Evolutionary conservation across 1,284 basidiomycete genomes (phyloP), one percentile per base, ranked within the genome.

Genomic region (Amylostereum areolatum): DNA sequence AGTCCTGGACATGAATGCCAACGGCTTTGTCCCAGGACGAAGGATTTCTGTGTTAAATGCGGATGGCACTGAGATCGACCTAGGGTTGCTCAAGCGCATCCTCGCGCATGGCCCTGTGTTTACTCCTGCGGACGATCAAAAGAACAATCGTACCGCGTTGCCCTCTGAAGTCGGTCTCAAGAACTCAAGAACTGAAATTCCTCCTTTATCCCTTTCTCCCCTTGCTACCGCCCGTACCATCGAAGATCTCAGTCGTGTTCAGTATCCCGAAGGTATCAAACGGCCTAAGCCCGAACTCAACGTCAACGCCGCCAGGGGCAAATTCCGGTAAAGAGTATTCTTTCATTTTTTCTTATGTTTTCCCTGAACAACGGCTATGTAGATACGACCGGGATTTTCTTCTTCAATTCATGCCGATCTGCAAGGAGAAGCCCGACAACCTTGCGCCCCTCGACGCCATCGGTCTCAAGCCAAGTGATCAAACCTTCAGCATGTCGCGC

Each of bases 341-440:
- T n/a, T n/a, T n/a, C n/a, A n/a, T n/a, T n/a, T n/a, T n/a, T n/a
- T n/a, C n/a, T n/a, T n/a, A n/a, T n/a, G n/a, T n/a, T n/a, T n/a
- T n/a, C n/a, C n/a, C n/a, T n/a, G n/a, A n/a, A n/a, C n/a, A n/a
- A n/a, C n/a, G n/a, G n/a, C n/a, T n/a, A n/a, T n/a, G n/a, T 41
- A 90, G 95, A 60, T 99, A 99, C 68, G 94, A 98, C 68, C 92
- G 96, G 45, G 92, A 96, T 41, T 99, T 99, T 82, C 77, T 99
- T 30, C 71, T 99, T 55, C 97, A 99, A 65, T 99, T 99, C 74
- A 97, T 97, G 92, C 73, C 74, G 36, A 74, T 97, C 50, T 99
- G 94, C 77, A 91, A 86, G 67, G 95, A 97, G 69, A 96, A 94
- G 70, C 96, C 97, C 1, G 89, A 89, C 50, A 80, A 81, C 49